Evolutionary conservation across 257 asterid species (phyloP), one percentile per base, ranked within the genome.

Genomic region (Solanum piurae): DNA sequence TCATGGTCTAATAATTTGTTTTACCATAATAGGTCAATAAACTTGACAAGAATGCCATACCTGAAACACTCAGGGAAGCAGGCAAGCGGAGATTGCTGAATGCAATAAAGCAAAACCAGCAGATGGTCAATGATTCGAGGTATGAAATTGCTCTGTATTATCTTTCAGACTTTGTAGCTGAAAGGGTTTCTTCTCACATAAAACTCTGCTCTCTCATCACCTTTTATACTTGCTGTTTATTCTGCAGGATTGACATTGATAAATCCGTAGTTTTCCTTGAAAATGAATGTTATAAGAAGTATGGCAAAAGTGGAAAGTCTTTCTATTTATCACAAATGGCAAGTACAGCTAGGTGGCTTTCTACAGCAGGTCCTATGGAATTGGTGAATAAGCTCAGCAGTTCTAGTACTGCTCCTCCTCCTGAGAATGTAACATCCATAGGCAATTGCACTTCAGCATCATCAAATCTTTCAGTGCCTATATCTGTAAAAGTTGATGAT

Each of bases 281-380:
- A 89, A 91, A 90, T 1, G 96, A 94, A 84, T 95, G 98, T 93
- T 94, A 90, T 85, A 88, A 83, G 87, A 97, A 95, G 89, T 97
- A 92, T 21, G 93, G 90, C 74, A 97, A 92, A 88, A 91, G 93
- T 33, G 95, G 98, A 72, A 97, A 97, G 88, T 94, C 98, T 3
- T 90, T 94, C 89, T 97, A 97, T 91, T 91, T 94, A 88, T 97
- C 99, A 23, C 96, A 94, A 93, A 87, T 95, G 91, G 97, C 95
- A 40, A 95, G 98, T 86, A 92, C 90, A 4, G 91, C 91, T 75
- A 92, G 99, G 90, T 95, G 98, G 99, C 89, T 97, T 88, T 93
- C 98, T 40, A 90, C 95, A 12, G 98, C 95, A 21, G 92, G 87
- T 83, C 88, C 92, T 5, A 91, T 64, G 23, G 97, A 96, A 75